Base-by-base conservation (phyloP, 2,329 filamentous ascomycete species). In the Apiospora sp. region DNA sequence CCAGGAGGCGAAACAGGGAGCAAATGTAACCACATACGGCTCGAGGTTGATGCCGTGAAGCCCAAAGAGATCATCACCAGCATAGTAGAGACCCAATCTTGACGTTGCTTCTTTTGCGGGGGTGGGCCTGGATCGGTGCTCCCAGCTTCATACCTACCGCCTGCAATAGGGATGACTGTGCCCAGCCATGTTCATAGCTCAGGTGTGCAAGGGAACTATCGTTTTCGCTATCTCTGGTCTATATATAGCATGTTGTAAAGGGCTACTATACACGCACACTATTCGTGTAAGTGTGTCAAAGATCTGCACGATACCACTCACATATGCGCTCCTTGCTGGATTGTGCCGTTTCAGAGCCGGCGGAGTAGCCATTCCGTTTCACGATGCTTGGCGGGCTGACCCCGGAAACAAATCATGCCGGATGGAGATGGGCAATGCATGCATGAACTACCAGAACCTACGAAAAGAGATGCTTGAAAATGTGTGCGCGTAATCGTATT, bases 331-430 rank as follows among this genome's bases (percentile, higher is more conserved):
- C 58, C 30, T 22, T 41, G 8, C 58, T 41, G 19, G 8, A n/a
- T n/a, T n/a, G 34, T 41, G 58, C 58, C 58, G 58, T 64, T 64
- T 64, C 58, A 64, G 58, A 64, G 19, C n/a, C 19, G 58, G 58
- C 34, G 34, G 58, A 64, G 34, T 64, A 6, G 58, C 34, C 34
- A 37, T 64, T 34, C 30, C 58, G 58, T 64, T 64, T 64, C 58
- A 64, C 37, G 58, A 64, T 64, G 58, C 58, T 64, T 64, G 58
- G 58, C 58, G 58, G 30, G 58, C 58, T 64, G 58, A 64, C 58
- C 34, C 34, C 58, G 58, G 58, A 64, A 64, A 64, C 58, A 64
- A 64, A 34, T 41, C 34, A 41, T 41, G 58, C 58, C 58, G 58
- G 58, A 64, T n/a, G 34, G 34, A 41, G 30, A 34, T 34, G 54